These are phyloP conservation scores for Bacterosira constricta DNA, from an alignment of 108 stramenopile genomes.

Conservation along the genomic window DNA sequence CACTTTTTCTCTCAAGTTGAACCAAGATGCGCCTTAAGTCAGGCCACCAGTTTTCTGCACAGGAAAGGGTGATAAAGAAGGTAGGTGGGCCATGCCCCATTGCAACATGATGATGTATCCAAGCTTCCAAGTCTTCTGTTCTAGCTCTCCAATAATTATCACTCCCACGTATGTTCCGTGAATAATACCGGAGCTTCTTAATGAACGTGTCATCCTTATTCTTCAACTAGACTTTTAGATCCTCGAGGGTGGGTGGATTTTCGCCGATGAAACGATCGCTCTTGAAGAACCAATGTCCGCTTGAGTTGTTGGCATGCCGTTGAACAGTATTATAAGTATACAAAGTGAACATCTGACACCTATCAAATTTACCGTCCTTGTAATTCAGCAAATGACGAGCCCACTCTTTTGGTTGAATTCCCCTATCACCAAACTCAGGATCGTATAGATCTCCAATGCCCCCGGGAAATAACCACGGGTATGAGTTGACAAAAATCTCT, in stretches of 20 bases:
- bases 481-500: conserved; percentile 17
- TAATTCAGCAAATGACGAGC: conserved; percentile 17
- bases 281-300: conserved; percentile 15
- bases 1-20: background rate
- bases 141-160: conserved; percentile 19
- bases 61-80: conserved; percentile 19
- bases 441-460: conserved; percentile 19
- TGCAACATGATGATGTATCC: conserved; percentile 26
- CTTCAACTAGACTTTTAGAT: conserved; percentile 1
- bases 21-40: conserved; percentile 10
- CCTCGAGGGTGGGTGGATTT: conserved; percentile 3
- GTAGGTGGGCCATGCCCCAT: conserved; percentile 29
- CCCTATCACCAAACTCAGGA: background rate
- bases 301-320: background rate
- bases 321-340: conserved; percentile 14
- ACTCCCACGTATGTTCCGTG: background rate
- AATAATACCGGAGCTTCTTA: background rate
- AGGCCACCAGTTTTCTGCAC: conserved; percentile 37
- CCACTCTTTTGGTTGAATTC: background rate
- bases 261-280: background rate
- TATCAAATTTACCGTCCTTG: conserved; percentile 15
- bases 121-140: conserved; percentile 7
- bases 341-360: background rate
- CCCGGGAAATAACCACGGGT: conserved; percentile 27
- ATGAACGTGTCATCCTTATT: background rate